Conservation (phyloP, 2,329 filamentous ascomycete genomes). For the Clarireedia hainanense region DNA sequence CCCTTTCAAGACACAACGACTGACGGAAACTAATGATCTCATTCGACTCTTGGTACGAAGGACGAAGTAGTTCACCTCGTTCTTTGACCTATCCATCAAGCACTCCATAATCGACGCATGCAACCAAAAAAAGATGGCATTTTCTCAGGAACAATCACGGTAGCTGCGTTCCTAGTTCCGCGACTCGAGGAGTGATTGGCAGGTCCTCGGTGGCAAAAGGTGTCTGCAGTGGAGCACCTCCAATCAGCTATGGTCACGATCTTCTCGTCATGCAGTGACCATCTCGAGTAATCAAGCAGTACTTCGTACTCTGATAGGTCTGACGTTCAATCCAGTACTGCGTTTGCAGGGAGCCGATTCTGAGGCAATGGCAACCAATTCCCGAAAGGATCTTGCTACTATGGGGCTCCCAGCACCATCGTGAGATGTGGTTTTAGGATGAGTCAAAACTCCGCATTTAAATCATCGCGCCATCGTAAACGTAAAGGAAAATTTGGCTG, state of each 20-base stretch:
- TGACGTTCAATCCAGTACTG: background rate
- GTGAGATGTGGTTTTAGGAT: background rate
- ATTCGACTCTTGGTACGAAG: background rate
- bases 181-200: background rate
- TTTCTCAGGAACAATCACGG: constrained; percentile 7
- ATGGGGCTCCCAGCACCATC: too few species aligned
- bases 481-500: too few species aligned
- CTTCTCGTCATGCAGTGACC: constrained; percentile 3
- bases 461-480: background rate
- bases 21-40: background rate
- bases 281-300: background rate
- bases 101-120: background rate
- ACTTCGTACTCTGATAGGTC: background rate
- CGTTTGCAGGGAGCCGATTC: too few species aligned
- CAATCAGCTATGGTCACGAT: constrained; percentile 7
- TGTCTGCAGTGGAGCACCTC: constrained; percentile 1
- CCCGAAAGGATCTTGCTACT: too few species aligned
- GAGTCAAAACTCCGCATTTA: constrained; percentile 5
- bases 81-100: background rate
- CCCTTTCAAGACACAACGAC: background rate
- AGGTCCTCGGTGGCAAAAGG: constrained; percentile 6
- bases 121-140: background rate
- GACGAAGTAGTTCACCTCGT: background rate
- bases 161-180: background rate
- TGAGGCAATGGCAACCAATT: background rate